Conservation (phyloP, 176 grass and related monocot genomes). For the Elymus sibiricus region DNA sequence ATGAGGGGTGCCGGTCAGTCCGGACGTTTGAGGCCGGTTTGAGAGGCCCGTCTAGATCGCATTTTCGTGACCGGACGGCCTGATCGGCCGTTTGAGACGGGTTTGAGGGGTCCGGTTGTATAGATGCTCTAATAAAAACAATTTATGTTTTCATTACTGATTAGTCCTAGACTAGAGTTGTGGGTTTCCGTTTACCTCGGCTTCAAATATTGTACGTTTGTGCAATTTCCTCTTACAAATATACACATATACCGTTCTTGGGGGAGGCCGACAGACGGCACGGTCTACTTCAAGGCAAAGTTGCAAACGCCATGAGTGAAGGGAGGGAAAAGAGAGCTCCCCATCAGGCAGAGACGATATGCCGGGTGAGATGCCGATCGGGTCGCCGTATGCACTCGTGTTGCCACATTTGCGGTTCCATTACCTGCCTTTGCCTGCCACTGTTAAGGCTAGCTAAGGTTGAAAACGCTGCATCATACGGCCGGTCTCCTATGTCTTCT, state of each 20-base stretch:
- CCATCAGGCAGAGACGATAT: slow-evolving; percentile 31
- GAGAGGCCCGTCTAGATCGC: too few species aligned
- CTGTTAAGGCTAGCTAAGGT: slow-evolving; percentile 3
- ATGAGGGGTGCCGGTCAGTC: too few species aligned
- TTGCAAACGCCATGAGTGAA: slow-evolving; percentile 8
- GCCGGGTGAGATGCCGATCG: slow-evolving; percentile 24
- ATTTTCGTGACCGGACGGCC: too few species aligned
- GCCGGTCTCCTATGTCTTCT: neutral
- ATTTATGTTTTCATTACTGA: too few species aligned
- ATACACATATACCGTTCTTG: neutral
- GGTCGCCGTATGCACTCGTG: slow-evolving; percentile 3
- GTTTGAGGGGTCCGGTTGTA: too few species aligned
- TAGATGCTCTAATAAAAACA: too few species aligned
- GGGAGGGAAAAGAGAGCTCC: slow-evolving; percentile 19
- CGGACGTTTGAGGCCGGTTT: too few species aligned
- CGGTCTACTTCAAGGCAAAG: slow-evolving; percentile 38
- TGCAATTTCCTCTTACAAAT: too few species aligned
- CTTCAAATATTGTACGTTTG: too few species aligned
- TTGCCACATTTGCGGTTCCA: neutral
- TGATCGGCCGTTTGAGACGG: too few species aligned
- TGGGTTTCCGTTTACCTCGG: too few species aligned
- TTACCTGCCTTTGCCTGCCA: slow-evolving; percentile 10
- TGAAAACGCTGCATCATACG: slow-evolving; percentile 15
- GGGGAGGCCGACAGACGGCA: neutral
- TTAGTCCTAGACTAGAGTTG: too few species aligned